Evolutionary conservation across 768 basidiomycete species (phyloP), one percentile per base, ranked within the genome.

Genomic region (Boletus tylopilopsis): DNA sequence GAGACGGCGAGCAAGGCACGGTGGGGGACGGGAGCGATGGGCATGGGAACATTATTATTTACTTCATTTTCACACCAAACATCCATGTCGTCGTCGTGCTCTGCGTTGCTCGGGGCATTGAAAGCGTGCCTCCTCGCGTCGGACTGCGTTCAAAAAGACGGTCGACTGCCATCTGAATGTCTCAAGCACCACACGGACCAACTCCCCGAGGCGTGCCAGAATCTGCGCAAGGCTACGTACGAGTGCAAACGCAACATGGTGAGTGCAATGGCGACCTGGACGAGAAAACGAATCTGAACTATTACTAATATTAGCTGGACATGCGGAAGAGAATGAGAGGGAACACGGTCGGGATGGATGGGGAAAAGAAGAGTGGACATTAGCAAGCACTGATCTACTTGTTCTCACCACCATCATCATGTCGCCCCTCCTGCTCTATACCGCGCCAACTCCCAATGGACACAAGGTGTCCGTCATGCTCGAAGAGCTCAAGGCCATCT

Each of bases 211-310:
- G 77, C 86, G 58, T 95, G 93, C 64, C 80, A 82, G 63, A 77
- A 81, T 23, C 71, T 95, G 47, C 77, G 93, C 44, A 83, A 81
- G 67, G 89, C 90, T 11, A 84, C 87, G 1, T 93, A 88, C 58
- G 90, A 94, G 56, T 95, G 93, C 72, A 95, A 95, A 68, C 77
- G 90, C 50, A 89, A 85, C 36, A 87, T 91, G 88, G 90, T 91
- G 50, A 50, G 82, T 63, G 16, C 8, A 12, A 8, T 12, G 5
- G n/a, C 32, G 32, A 21, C 19, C 5, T 21, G 19, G 9, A 36
- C 35, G 19, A 5, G 4, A 10, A 2, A 5, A 36, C 2, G 2
- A 34, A 3, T n/a, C n/a, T 27, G 22, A 22, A 47, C 42, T 6
- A 47, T 0, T 13, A 13, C 29, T 1, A n/a, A n/a, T n/a, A 33